phyloP scores from a whole-genome alignment of 495 filamentous ascomycete genomes.

The Trichoderma gamsii region DNA sequence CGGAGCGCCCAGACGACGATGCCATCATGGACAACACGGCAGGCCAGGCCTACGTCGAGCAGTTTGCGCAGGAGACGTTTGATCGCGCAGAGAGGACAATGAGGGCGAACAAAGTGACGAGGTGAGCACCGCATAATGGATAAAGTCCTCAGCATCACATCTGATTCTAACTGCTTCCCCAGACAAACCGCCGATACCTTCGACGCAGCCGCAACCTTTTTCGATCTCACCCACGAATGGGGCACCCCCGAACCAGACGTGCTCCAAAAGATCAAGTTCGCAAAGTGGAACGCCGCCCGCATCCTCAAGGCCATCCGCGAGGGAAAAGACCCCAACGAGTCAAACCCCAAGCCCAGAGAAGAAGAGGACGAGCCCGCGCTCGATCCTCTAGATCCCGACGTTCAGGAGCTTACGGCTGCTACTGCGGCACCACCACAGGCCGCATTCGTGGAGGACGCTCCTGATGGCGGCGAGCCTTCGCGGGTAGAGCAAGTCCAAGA shows the following conservation, averaged over 20 bases:
- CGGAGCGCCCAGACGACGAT: slow-evolving; percentile 44
- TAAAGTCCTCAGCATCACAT: not conserved
- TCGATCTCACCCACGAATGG: slow-evolving; percentile 84
- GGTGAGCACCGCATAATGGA: slow-evolving; percentile 42
- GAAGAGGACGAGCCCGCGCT: slow-evolving; percentile 38
- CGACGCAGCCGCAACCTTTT: slow-evolving; percentile 82
- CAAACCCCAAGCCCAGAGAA: slow-evolving; percentile 59
- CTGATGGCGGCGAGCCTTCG: slow-evolving; percentile 40
- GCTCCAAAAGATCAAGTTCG: slow-evolving; percentile 83
- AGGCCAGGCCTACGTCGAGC: slow-evolving; percentile 85
- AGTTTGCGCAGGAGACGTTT: slow-evolving; percentile 86
- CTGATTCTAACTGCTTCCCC: not conserved
- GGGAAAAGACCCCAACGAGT: slow-evolving; percentile 85
- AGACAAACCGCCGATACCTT: slow-evolving; percentile 94
- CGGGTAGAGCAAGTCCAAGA: slow-evolving; percentile 8
- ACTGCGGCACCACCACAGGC: slow-evolving; percentile 42
- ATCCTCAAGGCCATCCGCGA: slow-evolving; percentile 88
- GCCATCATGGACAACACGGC: slow-evolving; percentile 77
- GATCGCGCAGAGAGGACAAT: slow-evolving; percentile 74
- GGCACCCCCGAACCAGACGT: slow-evolving; percentile 66
- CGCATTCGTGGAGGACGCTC: slow-evolving; percentile 50
- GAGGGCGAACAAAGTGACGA: slow-evolving; percentile 76
- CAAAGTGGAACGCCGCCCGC: slow-evolving; percentile 89
- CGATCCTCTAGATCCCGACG: slow-evolving; percentile 57
- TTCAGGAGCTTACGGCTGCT: slow-evolving; percentile 44